These are phyloP conservation scores for Stereocaulon alpinum DNA, from an alignment of 495 filamentous ascomycete genomes.

Conservation along the genomic window DNA sequence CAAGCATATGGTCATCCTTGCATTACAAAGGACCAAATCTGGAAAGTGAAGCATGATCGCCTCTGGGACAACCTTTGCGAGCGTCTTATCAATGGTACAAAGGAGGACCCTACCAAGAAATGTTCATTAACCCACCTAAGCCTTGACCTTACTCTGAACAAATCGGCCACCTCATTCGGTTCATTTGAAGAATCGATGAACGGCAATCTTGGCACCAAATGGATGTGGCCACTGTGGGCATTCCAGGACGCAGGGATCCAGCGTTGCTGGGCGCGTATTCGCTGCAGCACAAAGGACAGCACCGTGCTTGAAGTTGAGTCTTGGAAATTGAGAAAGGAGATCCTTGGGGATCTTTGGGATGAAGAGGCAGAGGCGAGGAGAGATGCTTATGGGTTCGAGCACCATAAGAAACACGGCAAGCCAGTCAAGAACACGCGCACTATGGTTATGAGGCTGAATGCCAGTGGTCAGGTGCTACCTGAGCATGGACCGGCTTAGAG, in stretches of 20 bases:
- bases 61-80: slow-evolving; percentile 17
- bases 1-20: slow-evolving; percentile 18
- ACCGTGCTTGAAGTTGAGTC: slow-evolving; percentile 17
- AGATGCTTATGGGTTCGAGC: slow-evolving; percentile 11
- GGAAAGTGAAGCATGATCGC: slow-evolving; percentile 17
- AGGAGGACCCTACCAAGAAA: slow-evolving; percentile 10
- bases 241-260: slow-evolving; percentile 13
- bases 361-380: slow-evolving; percentile 7
- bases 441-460: not conserved
- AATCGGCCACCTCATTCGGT: slow-evolving; percentile 10
- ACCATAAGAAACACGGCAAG: not conserved
- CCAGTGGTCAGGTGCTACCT: not conserved
- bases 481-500: no score
- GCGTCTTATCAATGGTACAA: slow-evolving; percentile 10
- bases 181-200: not conserved
- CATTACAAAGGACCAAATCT: slow-evolving; percentile 3
- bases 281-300: slow-evolving; percentile 1
- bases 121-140: slow-evolving; percentile 8
- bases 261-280: slow-evolving; percentile 3
- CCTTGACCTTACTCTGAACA: slow-evolving; percentile 15
- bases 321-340: slow-evolving; percentile 16
- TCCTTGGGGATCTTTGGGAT: slow-evolving; percentile 13
- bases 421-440: not conserved
- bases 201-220: not conserved
- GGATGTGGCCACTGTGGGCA: slow-evolving; percentile 13